These are phyloP conservation scores for Fusarium lyarnte DNA, from an alignment of 2,329 filamentous ascomycete species.

Conservation along the genomic window DNA sequence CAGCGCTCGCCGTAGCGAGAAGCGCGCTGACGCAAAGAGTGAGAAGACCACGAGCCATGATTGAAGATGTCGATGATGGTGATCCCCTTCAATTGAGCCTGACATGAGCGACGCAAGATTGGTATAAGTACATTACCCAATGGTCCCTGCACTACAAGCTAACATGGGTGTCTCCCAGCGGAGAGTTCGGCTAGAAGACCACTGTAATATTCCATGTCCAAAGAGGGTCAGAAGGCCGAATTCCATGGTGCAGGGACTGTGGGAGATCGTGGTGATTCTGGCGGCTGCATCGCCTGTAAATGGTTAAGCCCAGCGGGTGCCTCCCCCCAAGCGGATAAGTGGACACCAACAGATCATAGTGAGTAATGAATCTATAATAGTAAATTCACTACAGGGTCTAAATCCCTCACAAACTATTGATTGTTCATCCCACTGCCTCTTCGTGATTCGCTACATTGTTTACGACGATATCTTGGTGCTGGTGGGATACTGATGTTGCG, in stretches of 20 bases:
- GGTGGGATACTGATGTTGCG: neutral
- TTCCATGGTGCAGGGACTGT: neutral
- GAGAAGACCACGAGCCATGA: slow-evolving; percentile 30
- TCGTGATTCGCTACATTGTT: neutral
- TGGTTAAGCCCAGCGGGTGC: neutral
- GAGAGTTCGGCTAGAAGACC: neutral
- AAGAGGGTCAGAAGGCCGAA: neutral
- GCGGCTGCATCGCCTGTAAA: slow-evolving; percentile 11
- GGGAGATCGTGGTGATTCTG: neutral
- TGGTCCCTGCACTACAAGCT: neutral
- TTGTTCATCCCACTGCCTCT: neutral
- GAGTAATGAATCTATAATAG: neutral
- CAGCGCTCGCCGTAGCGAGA: slow-evolving; percentile 7
- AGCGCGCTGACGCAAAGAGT: slow-evolving; percentile 27
- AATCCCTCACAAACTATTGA: neutral
- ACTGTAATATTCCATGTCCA: neutral
- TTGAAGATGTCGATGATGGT: neutral
- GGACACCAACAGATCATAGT: neutral
- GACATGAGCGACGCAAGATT: neutral
- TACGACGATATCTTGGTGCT: neutral
- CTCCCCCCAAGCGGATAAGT: neutral
- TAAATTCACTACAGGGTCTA: neutral
- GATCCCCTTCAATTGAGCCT: neutral
- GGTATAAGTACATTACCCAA: neutral
- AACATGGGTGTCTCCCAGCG: neutral